phyloP scores from a whole-genome alignment of 192 early-diverging fungal genomes.

The Backusella mclennaniae region DNA sequence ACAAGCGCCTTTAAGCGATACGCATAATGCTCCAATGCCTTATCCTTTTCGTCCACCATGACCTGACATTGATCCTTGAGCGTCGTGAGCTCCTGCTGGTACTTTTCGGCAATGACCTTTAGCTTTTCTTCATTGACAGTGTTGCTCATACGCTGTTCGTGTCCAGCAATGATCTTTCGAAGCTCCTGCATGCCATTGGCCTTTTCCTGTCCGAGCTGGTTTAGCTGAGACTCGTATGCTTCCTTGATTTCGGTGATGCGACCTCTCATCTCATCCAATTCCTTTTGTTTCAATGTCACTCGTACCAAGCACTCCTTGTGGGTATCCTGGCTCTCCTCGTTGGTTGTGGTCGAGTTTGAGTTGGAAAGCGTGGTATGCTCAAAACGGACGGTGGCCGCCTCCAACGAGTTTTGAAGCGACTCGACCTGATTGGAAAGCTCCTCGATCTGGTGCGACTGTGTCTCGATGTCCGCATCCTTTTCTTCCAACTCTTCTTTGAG shows the following conservation, averaged over 20 bases:
- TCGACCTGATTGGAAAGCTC: constrained; percentile 15
- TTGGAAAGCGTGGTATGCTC: constrained; percentile 13
- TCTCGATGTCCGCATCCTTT: constrained; percentile 17
- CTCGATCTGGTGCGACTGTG: constrained; percentile 15
- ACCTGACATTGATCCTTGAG: constrained; percentile 26
- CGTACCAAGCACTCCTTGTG: background rate
- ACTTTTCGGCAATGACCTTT: constrained; percentile 14
- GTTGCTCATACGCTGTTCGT: background rate
- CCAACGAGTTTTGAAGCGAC: constrained; percentile 15
- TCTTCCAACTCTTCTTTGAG: background rate
- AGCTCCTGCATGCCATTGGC: constrained; percentile 8
- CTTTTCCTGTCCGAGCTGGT: constrained; percentile 17
- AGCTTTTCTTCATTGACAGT: background rate
- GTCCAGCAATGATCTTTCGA: background rate
- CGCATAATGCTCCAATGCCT: constrained; percentile 26
- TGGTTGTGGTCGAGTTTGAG: background rate
- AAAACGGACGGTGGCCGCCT: constrained; percentile 22
- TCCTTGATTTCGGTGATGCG: constrained; percentile 14
- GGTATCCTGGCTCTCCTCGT: background rate
- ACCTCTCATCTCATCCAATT: constrained; percentile 3
- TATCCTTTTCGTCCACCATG: constrained; percentile 22
- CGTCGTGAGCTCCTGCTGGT: constrained; percentile 5
- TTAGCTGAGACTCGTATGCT: constrained; percentile 5
- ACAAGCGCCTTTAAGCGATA: constrained; percentile 20
- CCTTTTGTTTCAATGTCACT: background rate